Evolutionary conservation across 305 asterid species (phyloP).

Genomic region (Fraxinus nigra): DNA sequence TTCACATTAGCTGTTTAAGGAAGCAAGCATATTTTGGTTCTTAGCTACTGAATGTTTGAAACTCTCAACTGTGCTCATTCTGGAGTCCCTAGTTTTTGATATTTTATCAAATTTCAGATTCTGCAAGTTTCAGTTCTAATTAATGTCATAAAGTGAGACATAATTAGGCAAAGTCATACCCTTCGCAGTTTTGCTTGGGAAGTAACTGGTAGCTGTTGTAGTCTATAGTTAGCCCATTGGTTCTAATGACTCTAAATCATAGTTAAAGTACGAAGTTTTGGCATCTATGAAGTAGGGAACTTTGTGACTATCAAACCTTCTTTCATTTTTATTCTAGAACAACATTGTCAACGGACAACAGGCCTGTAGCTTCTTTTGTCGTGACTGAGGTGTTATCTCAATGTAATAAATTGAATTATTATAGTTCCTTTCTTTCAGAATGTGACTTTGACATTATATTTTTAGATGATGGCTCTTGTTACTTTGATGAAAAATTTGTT

Average conservation of each 20-base stretch:
- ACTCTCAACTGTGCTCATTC: neutral
- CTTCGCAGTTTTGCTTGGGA: neutral
- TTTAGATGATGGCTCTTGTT: conserved; percentile 82
- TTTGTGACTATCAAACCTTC: neutral
- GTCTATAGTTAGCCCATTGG: conserved; percentile 8
- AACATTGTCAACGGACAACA: neutral
- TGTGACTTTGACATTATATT: conserved; percentile 20
- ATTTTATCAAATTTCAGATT: neutral
- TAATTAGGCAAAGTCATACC: neutral
- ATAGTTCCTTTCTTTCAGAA: conserved; percentile 8
- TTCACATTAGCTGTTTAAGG: neutral
- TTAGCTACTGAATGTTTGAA: neutral
- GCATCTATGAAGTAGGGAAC: neutral
- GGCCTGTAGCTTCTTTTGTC: neutral
- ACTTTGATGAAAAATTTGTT: conserved; percentile 80
- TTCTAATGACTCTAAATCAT: neutral
- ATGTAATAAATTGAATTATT: conserved; percentile 20
- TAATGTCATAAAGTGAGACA: neutral
- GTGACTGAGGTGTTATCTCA: neutral
- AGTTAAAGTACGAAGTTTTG: conserved; percentile 1
- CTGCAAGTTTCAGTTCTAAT: neutral
- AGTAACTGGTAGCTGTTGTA: neutral
- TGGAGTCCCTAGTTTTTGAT: neutral
- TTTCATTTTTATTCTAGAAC: conserved; percentile 12
- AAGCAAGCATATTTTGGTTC: conserved; percentile 9